Base-by-base conservation (phyloP, 2,329 filamentous ascomycete genomes). In the Exserohilum turcica region DNA sequence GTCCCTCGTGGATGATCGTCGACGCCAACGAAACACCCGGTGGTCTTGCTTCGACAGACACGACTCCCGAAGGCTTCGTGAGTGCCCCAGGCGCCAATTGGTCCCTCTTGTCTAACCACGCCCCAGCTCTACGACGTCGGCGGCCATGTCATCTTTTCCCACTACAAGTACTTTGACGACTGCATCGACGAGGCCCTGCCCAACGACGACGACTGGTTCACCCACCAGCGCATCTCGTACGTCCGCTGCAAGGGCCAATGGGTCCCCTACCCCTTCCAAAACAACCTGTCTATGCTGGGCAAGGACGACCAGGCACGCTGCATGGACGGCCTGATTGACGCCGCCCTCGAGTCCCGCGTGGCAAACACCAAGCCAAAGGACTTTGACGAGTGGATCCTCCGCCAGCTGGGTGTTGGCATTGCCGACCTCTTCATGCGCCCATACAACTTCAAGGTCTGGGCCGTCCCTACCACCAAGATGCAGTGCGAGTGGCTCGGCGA, bases 161-260 rank as follows among this genome's bases (percentile, higher is more conserved):
- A 97, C 86, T 99, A 99, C 89, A 97, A 97, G 82, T 99, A 99
- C 86, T 99, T 99, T 77, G 94, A 99, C 80, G 94, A 99, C 83
- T 95, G 91, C 82, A 88, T 99, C 75, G 86, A 97, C 77, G 94
- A 99, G 84, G 94, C 94, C 47, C 87, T 99, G 36, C 94, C 94
- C 70, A 91, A 91, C 73, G 86, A 92, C 54, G 88, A 91, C 55
- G 94, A 99, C 81, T 99, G 94, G 94, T 97, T 89, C 80, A 91
- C 87, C 63, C 94, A 99, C 82, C 89, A 99, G 84, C 92, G 94
- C 75, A 94, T 99, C 79, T 99, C 94, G 60, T 99, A 99, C 77
- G 93, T 99, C 67, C 92, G 94, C 74, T 97, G 92, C 88, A 93
- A 96, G 86, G 84, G 84, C 65, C 84, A 91, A 73, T 99, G 94